A percentile compares a stretch with the other conserved stretches of the same genome.
Conservation (phyloP, 345 rosid genomes). For the Acer saccharum region DNA sequence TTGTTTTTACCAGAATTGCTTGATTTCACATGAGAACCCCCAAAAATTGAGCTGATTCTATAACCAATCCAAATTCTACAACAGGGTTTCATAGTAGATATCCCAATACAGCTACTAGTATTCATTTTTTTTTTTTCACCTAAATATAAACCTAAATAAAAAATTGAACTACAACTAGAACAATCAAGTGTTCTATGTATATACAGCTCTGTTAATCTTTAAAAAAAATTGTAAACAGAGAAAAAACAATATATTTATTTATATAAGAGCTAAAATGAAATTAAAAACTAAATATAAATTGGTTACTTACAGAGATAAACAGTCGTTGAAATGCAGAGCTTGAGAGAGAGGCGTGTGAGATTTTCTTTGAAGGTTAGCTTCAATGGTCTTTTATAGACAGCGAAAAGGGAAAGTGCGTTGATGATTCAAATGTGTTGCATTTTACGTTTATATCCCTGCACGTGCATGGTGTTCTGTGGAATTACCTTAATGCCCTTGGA, state of each 20-base stretch:
- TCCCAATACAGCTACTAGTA: constrained; percentile 54
- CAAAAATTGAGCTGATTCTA: constrained; percentile 56
- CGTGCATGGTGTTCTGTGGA: constrained; percentile 19
- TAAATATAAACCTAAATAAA: neutral
- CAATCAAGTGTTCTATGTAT: neutral
- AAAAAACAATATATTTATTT: neutral
- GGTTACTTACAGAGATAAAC: constrained; percentile 33
- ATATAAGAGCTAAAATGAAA: neutral
- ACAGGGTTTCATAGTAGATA: constrained; percentile 77
- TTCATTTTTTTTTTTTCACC: constrained; percentile 40
- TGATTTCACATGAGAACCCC: constrained; percentile 42
- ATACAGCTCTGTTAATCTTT: constrained; percentile 36
- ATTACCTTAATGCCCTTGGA: constrained; percentile 18
- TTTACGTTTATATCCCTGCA: constrained; percentile 36
- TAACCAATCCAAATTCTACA: constrained; percentile 65
- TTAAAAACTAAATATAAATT: constrained; percentile 5
- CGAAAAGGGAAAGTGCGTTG: constrained; percentile 26
- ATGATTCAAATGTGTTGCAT: neutral
- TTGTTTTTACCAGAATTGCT: constrained; percentile 25
- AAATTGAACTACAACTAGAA: neutral
- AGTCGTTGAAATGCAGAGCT: constrained; percentile 18
- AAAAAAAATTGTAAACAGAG: constrained; percentile 20
- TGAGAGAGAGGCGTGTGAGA: constrained; percentile 15
- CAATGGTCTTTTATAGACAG: constrained; percentile 35
- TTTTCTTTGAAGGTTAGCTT: neutral